A percentile compares a stretch with the other conserved stretches of the same genome.
phyloP scores from a whole-genome alignment of 208 protist genomes.

The Crithidia fasciculata region DNA sequence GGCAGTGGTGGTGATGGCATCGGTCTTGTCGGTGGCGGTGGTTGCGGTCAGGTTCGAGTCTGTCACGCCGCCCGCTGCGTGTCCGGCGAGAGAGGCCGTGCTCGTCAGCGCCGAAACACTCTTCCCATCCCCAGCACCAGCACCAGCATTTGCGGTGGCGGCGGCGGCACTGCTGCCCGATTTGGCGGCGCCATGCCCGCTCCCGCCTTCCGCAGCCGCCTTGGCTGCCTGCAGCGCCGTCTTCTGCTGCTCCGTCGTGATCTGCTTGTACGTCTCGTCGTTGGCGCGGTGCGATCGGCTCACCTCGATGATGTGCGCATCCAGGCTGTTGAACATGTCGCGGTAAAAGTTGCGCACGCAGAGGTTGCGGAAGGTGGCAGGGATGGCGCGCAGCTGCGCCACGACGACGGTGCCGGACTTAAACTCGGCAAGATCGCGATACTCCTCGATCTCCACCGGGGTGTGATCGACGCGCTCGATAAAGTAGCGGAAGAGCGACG shows the following conservation, averaged over 20 bases:
- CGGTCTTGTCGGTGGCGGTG: not conserved
- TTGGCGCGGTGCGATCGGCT: constrained; percentile 28
- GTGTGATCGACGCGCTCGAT: constrained; percentile 40
- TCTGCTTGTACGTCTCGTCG: constrained; percentile 33
- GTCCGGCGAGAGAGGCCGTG: not conserved
- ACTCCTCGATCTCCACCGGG: constrained; percentile 33
- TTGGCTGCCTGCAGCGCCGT: constrained; percentile 8
- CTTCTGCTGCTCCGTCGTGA: constrained; percentile 26
- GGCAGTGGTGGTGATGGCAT: not conserved
- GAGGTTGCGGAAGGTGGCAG: constrained; percentile 36
- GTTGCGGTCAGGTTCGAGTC: not conserved
- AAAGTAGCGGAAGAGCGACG: constrained; percentile 43
- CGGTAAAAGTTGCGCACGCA: constrained; percentile 47
- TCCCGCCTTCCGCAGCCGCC: constrained; percentile 1
- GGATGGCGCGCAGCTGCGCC: constrained; percentile 52
- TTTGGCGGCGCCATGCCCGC: not conserved
- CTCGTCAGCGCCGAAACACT: not conserved
- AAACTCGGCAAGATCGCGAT: constrained; percentile 35
- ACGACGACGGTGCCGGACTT: constrained; percentile 48
- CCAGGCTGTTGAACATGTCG: constrained; percentile 32
- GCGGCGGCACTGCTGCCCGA: not conserved
- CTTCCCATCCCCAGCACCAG: not conserved
- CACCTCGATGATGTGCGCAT: constrained; percentile 56
- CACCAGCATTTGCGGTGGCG: not conserved
- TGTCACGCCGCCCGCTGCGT: constrained; percentile 3